These are phyloP conservation scores for Iris macrosiphon DNA, from an alignment of 106 monocot species.

Conservation along the genomic window DNA sequence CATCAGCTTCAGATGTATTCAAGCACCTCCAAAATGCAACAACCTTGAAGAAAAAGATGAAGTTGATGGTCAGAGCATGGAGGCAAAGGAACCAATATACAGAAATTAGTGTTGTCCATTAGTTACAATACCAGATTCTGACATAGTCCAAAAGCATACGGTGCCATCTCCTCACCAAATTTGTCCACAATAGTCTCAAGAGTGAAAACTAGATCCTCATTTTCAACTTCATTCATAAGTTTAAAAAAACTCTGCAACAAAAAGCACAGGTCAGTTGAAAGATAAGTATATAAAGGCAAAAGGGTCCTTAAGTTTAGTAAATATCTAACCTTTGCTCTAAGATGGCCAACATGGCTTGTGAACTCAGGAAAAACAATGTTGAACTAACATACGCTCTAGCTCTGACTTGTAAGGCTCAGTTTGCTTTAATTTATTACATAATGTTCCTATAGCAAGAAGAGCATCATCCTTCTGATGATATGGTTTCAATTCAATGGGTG, in stretches of 20 bases:
- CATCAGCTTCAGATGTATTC: slow-evolving; percentile 73
- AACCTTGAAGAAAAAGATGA: slow-evolving; percentile 33
- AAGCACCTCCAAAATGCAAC: slow-evolving; percentile 95
- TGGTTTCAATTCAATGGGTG: slow-evolving; percentile 58
- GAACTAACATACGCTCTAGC: slow-evolving; percentile 90
- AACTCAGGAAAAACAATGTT: slow-evolving; percentile 98
- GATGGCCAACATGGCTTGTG: slow-evolving; percentile 69
- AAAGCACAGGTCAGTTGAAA: background rate
- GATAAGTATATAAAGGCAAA: slow-evolving; percentile 1
- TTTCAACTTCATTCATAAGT: slow-evolving; percentile 99
- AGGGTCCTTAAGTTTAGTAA: background rate
- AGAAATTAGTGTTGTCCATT: background rate
- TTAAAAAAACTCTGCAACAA: slow-evolving; percentile 99
- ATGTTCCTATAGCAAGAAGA: slow-evolving; percentile 90
- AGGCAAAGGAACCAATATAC: background rate
- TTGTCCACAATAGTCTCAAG: slow-evolving; percentile 98
- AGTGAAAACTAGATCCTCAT: slow-evolving; percentile 97
- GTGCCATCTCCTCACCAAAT: slow-evolving; percentile 99
- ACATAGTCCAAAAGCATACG: slow-evolving; percentile 94
- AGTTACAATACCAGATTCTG: slow-evolving; percentile 72
- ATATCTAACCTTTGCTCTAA: slow-evolving; percentile 79
- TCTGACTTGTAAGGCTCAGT: slow-evolving; percentile 88
- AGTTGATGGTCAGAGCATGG: background rate
- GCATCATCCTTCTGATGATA: slow-evolving; percentile 99
- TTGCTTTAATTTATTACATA: slow-evolving; percentile 96